Base-by-base conservation (phyloP, 176 grass and related monocot genomes). In the Raddia distichophylla region DNA sequence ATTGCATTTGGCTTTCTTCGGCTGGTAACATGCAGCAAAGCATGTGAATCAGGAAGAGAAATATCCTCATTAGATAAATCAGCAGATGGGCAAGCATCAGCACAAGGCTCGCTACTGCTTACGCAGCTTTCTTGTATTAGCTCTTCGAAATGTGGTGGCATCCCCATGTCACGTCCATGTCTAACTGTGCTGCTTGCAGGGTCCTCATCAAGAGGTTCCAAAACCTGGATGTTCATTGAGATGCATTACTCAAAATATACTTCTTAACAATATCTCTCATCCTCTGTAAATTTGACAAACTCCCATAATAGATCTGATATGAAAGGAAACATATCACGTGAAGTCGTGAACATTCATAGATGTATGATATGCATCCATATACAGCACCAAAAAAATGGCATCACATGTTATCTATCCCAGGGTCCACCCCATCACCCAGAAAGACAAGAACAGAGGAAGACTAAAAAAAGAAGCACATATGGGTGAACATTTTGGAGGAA, bases 1-100 rank as follows among this genome's bases (percentile, higher is more conserved):
- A 33, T 82, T 81, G 60, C 64, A 82, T 73, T 90, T 37, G 74
- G 60, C 80, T 91, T 97, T 80, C 91, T 97, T 90, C 92, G 80
- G 67, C 84, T 94, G 27, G 92, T 97, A 78, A 97, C 92, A 82
- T 93, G 79, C 60, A 92, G 55, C 48, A 97, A 87, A 83, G 90
- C 82, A 81, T 89, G 80, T 83, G 87, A 89, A 69, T 94, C 88
- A 70, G 88, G 88, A 71, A 97, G 85, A 92, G 78, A 72, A 86
- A 81, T 59, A 69, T 89, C 83, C 61, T 74, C 73, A 27, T 85
- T 76, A 51, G 80, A 86, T 34, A 73, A 7, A 61, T 86, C 75
- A 88, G 64, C 76, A 64, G 68, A 63, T 81, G 68, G 79, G 60
- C 35, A 78, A 69, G 44, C 71, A 67, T 69, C 75, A 73, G 33